phyloP scores from a whole-genome alignment of 441 rosid species.

The Gossypium trilobum region DNA sequence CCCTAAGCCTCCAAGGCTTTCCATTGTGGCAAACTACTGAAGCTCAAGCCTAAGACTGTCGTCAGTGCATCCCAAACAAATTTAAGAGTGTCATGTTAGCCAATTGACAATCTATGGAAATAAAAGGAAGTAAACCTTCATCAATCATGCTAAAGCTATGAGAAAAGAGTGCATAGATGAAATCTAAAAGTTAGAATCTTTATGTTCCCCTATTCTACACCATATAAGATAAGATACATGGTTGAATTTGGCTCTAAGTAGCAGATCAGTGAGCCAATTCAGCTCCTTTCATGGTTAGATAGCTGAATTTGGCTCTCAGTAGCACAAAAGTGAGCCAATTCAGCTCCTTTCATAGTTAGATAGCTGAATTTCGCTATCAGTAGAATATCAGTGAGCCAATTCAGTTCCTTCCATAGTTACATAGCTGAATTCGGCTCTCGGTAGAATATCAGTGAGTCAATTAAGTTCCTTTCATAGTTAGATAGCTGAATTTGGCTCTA shows the following conservation, averaged over 20 bases:
- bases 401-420: too few species aligned
- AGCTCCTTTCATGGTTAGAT: neutral
- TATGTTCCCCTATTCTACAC: neutral
- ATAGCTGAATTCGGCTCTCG: too few species aligned
- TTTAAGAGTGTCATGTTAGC: neutral
- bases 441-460: too few species aligned
- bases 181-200: neutral
- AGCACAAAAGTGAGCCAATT: too few species aligned
- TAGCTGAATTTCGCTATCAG: too few species aligned
- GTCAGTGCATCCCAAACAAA: neutral
- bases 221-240: neutral
- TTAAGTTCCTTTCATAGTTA: too few species aligned
- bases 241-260: neutral
- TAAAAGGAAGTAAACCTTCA: neutral
- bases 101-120: neutral
- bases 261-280: neutral
- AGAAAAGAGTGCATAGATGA: neutral
- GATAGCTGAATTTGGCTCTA: too few species aligned
- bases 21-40: slow-evolving; percentile 28
- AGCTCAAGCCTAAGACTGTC: slow-evolving; percentile 18
- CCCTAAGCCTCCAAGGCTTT: slow-evolving; percentile 40
- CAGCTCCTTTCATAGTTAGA: too few species aligned
- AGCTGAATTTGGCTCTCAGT: neutral
- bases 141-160: neutral
- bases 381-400: too few species aligned